These are phyloP conservation scores for Zasmidium citrigriseum DNA, from an alignment of 2,329 filamentous ascomycete genomes.

Conservation along the genomic window DNA sequence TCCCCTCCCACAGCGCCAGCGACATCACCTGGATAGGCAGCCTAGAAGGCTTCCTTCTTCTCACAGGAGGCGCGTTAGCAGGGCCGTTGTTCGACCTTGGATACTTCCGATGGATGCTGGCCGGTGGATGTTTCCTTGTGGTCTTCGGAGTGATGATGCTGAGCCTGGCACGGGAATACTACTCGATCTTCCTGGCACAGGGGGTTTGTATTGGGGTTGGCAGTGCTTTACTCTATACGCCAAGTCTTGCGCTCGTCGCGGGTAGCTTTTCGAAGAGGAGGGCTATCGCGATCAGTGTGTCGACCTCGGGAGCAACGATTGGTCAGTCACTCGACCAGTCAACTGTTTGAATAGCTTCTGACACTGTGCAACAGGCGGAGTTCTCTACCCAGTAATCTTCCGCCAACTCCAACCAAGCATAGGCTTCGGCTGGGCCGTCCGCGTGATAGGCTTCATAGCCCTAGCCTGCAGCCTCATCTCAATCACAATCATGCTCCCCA, in stretches of 20 bases:
- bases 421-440: slow-evolving; percentile 56
- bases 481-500: slow-evolving; percentile 1
- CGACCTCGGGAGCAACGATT: slow-evolving; percentile 57
- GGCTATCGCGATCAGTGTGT: slow-evolving; percentile 59
- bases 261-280: slow-evolving; percentile 62
- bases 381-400: slow-evolving; percentile 55
- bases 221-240: slow-evolving; percentile 61
- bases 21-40: slow-evolving; percentile 54
- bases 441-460: slow-evolving; percentile 51
- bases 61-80: slow-evolving; percentile 50
- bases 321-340: slow-evolving; percentile 44
- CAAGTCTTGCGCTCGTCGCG: slow-evolving; percentile 62
- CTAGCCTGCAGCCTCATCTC: slow-evolving; percentile 17
- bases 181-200: slow-evolving; percentile 54
- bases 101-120: slow-evolving; percentile 39
- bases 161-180: slow-evolving; percentile 48
- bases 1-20: slow-evolving; percentile 4
- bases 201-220: slow-evolving; percentile 45
- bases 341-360: slow-evolving; percentile 28
- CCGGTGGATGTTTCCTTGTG: slow-evolving; percentile 40
- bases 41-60: slow-evolving; percentile 51
- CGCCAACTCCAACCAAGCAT: slow-evolving; percentile 52
- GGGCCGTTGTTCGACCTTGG: slow-evolving; percentile 54
- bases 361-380: slow-evolving; percentile 16
- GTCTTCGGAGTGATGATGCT: slow-evolving; percentile 54